phyloP scores from a whole-genome alignment of 2,329 filamentous ascomycete genomes.

The Lasiodiplodia gonubiensis region DNA sequence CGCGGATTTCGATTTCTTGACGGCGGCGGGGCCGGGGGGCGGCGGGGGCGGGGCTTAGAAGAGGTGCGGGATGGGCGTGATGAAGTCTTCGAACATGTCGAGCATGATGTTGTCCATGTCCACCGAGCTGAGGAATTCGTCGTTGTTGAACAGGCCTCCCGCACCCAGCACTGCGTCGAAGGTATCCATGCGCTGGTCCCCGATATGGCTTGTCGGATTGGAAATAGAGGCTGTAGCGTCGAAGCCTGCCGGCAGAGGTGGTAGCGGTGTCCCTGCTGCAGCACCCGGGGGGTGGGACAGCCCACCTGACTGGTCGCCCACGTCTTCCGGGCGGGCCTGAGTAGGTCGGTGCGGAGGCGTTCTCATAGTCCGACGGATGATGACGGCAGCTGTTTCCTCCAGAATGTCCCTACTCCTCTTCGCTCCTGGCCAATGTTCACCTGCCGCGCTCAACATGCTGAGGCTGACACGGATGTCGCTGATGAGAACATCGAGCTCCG shows the following conservation, averaged over 20 bases:
- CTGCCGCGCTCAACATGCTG: constrained; percentile 58
- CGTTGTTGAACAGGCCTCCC: not conserved
- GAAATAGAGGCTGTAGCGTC: too few species aligned
- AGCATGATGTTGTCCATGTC: constrained; percentile 29
- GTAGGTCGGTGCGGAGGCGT: not conserved
- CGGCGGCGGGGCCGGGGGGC: not conserved
- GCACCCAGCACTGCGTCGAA: not conserved
- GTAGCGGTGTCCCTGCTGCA: too few species aligned
- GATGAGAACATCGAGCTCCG: constrained; percentile 50
- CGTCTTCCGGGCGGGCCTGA: not conserved
- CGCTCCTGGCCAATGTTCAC: constrained; percentile 60
- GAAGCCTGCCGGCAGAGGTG: too few species aligned
- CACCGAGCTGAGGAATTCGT: not conserved
- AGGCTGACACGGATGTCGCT: constrained; percentile 50
- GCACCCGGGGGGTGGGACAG: too few species aligned
- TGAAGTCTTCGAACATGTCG: constrained; percentile 29
- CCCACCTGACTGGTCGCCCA: too few species aligned
- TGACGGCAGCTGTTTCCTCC: constrained; percentile 42
- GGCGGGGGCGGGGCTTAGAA: not conserved
- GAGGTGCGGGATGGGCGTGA: not conserved
- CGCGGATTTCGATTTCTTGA: constrained; percentile 67
- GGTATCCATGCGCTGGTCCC: not conserved
- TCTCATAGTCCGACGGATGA: not conserved
- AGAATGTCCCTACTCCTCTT: constrained; percentile 55
- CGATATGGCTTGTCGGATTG: not conserved